Evolutionary conservation across 768 basidiomycete species (phyloP), one percentile per base, ranked within the genome.

Genomic region (Kockovaella imperatae): DNA sequence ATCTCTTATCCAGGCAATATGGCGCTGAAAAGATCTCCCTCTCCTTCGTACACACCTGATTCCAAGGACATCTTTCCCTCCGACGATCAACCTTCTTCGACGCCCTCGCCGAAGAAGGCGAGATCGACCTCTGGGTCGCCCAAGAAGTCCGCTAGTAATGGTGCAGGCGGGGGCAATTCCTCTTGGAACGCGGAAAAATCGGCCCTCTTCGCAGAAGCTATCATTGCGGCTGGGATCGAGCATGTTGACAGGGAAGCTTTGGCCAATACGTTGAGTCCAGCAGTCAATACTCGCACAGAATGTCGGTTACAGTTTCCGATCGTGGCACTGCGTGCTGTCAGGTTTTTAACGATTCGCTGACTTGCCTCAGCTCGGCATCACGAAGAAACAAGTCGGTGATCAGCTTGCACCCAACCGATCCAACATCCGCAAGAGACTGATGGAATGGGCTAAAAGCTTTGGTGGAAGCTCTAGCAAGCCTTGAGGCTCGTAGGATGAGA

Each of bases 331-430:
- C n/a, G n/a, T n/a, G n/a, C n/a, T n/a, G n/a, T n/a, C n/a, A n/a
- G n/a, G n/a, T n/a, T n/a, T n/a, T n/a, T n/a, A n/a, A n/a, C n/a
- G n/a, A n/a, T n/a, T n/a, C n/a, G n/a, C n/a, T n/a, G n/a, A n/a
- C n/a, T n/a, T n/a, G n/a, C n/a, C n/a, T n/a, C 21, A 45, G 47
- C 38, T 48, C 18, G 44, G 44, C 14, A n/a, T 51, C 21, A 35
- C 14, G n/a, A 51, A 51, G 23, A n/a, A 28, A 5, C 45, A 46
- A 23, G 17, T 52, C 13, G 23, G 38, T 20, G 42, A 52, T 47
- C 50, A 52, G 23, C 48, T 49, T 18, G 40, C 25, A 11, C 48
- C 48, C 17, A 42, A 35, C 8, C 15, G 17, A 20, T 43, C 36
- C 4, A 49, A 39, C 35, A 17, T 49, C 7, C 30, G 48, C 13